Evolutionary conservation across 441 rosid genomes (phyloP).

Genomic region (Croton setiger): DNA sequence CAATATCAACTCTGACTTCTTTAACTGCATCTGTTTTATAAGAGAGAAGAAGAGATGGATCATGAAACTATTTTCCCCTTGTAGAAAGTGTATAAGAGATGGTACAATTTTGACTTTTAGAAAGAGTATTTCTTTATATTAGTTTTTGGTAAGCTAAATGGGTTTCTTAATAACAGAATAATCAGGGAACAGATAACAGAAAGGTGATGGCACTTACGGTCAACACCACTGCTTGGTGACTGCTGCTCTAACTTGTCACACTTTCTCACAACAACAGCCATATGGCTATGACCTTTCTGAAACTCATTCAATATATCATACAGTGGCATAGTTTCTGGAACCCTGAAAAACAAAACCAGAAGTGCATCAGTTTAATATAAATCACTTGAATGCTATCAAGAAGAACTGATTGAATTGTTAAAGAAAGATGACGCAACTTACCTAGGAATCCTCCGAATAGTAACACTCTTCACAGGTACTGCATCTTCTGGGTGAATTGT

Average conservation of each 20-base stretch:
- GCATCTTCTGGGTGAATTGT: constrained; percentile 84
- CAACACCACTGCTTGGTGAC: constrained; percentile 27
- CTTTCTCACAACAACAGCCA: constrained; percentile 55
- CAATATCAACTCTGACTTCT: constrained; percentile 63
- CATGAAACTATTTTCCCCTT: neutral
- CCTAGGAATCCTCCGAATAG: constrained; percentile 90
- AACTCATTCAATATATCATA: constrained; percentile 64
- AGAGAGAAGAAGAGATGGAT: neutral
- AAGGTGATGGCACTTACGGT: constrained; percentile 34
- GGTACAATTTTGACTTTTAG: neutral
- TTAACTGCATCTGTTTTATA: constrained; percentile 35
- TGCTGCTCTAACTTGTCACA: constrained; percentile 31
- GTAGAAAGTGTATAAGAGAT: neutral
- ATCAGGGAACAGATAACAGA: neutral
- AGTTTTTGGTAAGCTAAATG: neutral
- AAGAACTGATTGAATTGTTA: constrained; percentile 2
- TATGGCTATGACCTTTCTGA: constrained; percentile 68
- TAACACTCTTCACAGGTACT: constrained; percentile 74
- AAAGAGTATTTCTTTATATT: neutral
- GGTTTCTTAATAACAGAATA: neutral
- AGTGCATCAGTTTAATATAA: constrained; percentile 17
- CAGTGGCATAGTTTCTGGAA: constrained; percentile 47
- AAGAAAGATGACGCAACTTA: constrained; percentile 21
- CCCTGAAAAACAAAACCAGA: constrained; percentile 29
- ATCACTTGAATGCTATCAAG: constrained; percentile 12